Evolutionary conservation across 2,329 filamentous ascomycete genomes (phyloP).

Genomic region (Ambrosiella beaveri): DNA sequence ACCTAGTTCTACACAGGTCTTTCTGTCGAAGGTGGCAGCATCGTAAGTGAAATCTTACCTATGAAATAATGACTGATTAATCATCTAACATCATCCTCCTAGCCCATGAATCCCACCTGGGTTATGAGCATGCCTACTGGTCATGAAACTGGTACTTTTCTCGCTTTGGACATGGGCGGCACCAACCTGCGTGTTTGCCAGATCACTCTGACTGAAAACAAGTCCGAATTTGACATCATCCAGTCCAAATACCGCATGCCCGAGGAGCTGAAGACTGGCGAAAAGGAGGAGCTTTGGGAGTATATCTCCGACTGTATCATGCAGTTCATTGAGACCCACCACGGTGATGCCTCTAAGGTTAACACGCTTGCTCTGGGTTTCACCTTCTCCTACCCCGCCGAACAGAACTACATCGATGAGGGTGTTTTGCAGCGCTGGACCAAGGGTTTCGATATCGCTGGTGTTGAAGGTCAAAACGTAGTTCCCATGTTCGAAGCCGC

Average conservation of each 20-base stretch:
- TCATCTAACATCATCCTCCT: conserved; percentile 1
- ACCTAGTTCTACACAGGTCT: conserved; percentile 4
- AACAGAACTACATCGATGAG: conserved; percentile 84
- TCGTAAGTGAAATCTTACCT: conserved; percentile 44
- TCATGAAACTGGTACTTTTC: conserved; percentile 68
- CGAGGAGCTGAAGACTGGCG: conserved; percentile 74
- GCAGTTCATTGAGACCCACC: conserved; percentile 78
- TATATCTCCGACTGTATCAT: conserved; percentile 86
- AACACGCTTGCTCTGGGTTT: conserved; percentile 67
- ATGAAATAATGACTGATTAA: not conserved
- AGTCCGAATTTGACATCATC: conserved; percentile 83
- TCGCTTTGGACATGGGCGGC: conserved; percentile 89
- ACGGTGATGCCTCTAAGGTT: conserved; percentile 45
- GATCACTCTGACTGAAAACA: conserved; percentile 71
- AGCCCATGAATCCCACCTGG: conserved; percentile 98
- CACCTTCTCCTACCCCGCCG: conserved; percentile 91
- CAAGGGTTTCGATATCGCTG: conserved; percentile 88
- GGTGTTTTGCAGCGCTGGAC: conserved; percentile 90
- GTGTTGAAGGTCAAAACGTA: conserved; percentile 79
- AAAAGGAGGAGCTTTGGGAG: conserved; percentile 76
- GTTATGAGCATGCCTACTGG: conserved; percentile 80
- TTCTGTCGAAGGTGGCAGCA: conserved; percentile 74
- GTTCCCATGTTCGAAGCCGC: conserved; percentile 76
- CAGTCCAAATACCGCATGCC: conserved; percentile 95
- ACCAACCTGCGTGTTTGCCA: conserved; percentile 92